A percentile compares a stretch with the other conserved stretches of the same genome.
These are phyloP conservation scores for Pulveroboletus sp. DNA, from an alignment of 768 basidiomycete species.

Conservation along the genomic window DNA sequence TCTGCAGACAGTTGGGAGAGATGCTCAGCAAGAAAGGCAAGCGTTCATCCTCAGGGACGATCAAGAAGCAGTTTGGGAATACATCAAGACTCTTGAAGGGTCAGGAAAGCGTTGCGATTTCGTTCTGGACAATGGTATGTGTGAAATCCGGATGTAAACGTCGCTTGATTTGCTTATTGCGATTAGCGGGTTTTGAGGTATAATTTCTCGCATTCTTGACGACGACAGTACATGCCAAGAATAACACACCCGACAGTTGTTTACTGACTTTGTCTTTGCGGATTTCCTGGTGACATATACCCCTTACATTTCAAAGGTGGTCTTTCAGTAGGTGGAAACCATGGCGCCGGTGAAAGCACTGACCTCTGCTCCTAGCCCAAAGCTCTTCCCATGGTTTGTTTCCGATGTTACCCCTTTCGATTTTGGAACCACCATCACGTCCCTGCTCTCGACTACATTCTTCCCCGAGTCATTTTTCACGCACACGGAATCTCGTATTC, in stretches of 20 bases:
- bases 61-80: slow-evolving; percentile 68
- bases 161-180: slow-evolving; percentile 1
- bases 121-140: slow-evolving; percentile 84
- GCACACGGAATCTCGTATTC: slow-evolving; percentile 28
- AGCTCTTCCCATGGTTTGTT: slow-evolving; percentile 96
- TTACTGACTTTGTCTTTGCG: slow-evolving; percentile 90
- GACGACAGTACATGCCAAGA: background rate
- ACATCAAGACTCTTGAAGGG: slow-evolving; percentile 55
- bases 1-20: slow-evolving; percentile 78
- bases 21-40: slow-evolving; percentile 74
- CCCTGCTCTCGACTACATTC: slow-evolving; percentile 60
- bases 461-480: slow-evolving; percentile 36
- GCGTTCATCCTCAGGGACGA: slow-evolving; percentile 86
- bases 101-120: slow-evolving; percentile 62
- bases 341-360: slow-evolving; percentile 1
- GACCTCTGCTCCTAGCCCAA: slow-evolving; percentile 56
- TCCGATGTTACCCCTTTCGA: slow-evolving; percentile 91
- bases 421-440: slow-evolving; percentile 58
- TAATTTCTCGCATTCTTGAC: background rate
- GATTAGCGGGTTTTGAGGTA: slow-evolving; percentile 87
- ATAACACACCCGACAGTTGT: slow-evolving; percentile 52
- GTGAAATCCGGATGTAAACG: slow-evolving; percentile 2
- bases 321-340: slow-evolving; percentile 77
- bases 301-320: slow-evolving; percentile 73
- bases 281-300: slow-evolving; percentile 92